These are phyloP conservation scores for Saccharomyces hybrid DNA, from an alignment of 1,139 yeast genomes.

Conservation along the genomic window DNA sequence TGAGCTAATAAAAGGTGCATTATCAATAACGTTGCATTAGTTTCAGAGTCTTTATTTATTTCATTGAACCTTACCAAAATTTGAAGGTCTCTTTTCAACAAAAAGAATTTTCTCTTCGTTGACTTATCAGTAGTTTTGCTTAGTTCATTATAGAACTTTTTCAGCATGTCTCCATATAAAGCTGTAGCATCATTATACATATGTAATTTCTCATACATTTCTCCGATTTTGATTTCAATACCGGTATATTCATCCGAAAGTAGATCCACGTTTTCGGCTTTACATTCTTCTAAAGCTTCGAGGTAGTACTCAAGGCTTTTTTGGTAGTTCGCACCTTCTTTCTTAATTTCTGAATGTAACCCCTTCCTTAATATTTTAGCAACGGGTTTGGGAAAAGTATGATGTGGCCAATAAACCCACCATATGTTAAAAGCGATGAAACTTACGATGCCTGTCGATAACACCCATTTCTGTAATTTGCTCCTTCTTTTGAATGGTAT, in stretches of 20 bases:
- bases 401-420: slow-evolving; percentile 56
- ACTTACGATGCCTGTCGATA: slow-evolving; percentile 13
- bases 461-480: neutral
- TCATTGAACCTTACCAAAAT: slow-evolving; percentile 58
- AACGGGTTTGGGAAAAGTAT: slow-evolving; percentile 47
- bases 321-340: slow-evolving; percentile 50
- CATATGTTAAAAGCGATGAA: slow-evolving; percentile 34
- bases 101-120: slow-evolving; percentile 38
- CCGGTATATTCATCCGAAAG: slow-evolving; percentile 74
- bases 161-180: slow-evolving; percentile 57
- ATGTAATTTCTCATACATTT: slow-evolving; percentile 66
- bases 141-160: slow-evolving; percentile 50
- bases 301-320: slow-evolving; percentile 63
- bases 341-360: slow-evolving; percentile 72
- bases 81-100: slow-evolving; percentile 64
- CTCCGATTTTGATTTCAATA: slow-evolving; percentile 74
- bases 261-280: slow-evolving; percentile 43
- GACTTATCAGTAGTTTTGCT: slow-evolving; percentile 30
- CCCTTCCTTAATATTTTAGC: slow-evolving; percentile 60
- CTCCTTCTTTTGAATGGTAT: neutral
- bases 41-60: slow-evolving; percentile 42
- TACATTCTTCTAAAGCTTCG: slow-evolving; percentile 43
- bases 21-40: slow-evolving; percentile 49
- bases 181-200: slow-evolving; percentile 54
- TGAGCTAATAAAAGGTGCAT: slow-evolving; percentile 60